phyloP scores from a whole-genome alignment of 2,329 filamentous ascomycete genomes.

The Leptographium wingfieldii region DNA sequence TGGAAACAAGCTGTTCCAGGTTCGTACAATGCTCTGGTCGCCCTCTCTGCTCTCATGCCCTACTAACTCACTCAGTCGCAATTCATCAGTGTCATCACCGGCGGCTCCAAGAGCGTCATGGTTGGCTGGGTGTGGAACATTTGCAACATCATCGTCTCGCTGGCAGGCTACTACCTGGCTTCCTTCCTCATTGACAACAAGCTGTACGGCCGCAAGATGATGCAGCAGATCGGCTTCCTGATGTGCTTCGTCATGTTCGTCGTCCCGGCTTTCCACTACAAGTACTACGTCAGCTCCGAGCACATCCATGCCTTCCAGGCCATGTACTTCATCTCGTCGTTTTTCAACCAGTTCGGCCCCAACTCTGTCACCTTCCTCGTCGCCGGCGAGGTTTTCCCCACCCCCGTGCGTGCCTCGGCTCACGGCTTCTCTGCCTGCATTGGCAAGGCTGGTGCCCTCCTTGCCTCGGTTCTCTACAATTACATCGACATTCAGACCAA shows the following conservation, averaged over 20 bases:
- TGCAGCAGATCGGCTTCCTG: slow-evolving; percentile 90
- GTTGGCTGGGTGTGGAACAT: slow-evolving; percentile 86
- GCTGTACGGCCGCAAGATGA: slow-evolving; percentile 88
- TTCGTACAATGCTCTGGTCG: background rate
- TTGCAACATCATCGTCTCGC: slow-evolving; percentile 76
- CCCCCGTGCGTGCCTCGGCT: slow-evolving; percentile 80
- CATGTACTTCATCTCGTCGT: slow-evolving; percentile 96
- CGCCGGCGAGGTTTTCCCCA: slow-evolving; percentile 92
- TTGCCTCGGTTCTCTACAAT: slow-evolving; percentile 84
- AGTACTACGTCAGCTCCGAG: slow-evolving; percentile 61
- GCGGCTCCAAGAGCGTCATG: slow-evolving; percentile 50
- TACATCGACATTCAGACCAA: slow-evolving; percentile 78
- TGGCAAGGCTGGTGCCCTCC: slow-evolving; percentile 78
- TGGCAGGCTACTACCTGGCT: slow-evolving; percentile 81
- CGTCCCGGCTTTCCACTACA: slow-evolving; percentile 76
- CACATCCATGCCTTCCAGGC: slow-evolving; percentile 86
- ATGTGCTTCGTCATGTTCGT: slow-evolving; percentile 91
- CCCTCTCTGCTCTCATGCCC: background rate
- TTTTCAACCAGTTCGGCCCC: slow-evolving; percentile 98
- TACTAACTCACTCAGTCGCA: slow-evolving; percentile 4
- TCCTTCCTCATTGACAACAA: slow-evolving; percentile 90
- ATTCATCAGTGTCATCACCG: slow-evolving; percentile 14
- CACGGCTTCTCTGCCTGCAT: slow-evolving; percentile 90
- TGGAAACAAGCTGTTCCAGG: slow-evolving; percentile 34
- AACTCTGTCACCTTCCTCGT: slow-evolving; percentile 95